Evolutionary conservation across 805 yeast genomes (phyloP), one percentile per base, ranked within the genome.

Genomic region (Candida andamanensis): DNA sequence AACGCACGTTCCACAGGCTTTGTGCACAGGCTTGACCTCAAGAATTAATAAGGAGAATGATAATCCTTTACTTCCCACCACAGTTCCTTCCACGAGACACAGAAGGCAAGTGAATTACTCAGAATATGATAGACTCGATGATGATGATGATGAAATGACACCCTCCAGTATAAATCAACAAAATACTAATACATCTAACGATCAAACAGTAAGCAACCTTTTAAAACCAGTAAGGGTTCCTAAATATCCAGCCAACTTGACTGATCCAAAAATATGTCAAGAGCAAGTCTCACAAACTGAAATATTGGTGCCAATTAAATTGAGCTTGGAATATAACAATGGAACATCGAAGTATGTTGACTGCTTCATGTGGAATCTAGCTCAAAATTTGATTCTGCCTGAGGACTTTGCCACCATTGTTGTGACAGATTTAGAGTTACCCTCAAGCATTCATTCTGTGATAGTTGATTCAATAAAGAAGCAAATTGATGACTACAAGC

Each of bases 21-120:
- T 83, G 35, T 67, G 85, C 14, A 80, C 95, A 1, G 81, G 89
- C 18, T 74, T 85, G 43, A 69, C 77, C 24, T 74, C 83, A 32
- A 65, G 97, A 41, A 67, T 86, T 24, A 40, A 50, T 3, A 74
- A 84, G 40, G 78, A 80, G 40, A 81, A 78, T 20, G 77, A 80
- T 36, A 84, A 86, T 20, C 77, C 94, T 2, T 59, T 89, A 19
- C 74, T 80, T 44, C 69, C 81, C 19, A 60, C 52, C 22, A 73
- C 85, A 2, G 81, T 86, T 1, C 79, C 82, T 15, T 84, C 85
- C 2, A 76, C 87, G 3, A 72, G 97, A 42, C 72, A 80, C 18
- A 79, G 86, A 20, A 86, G 85, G 53, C 80, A 78, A 29, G 76
- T 85, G 31, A 85, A 83, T 52, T 87, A 87, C 50, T 92, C 95